Percentiles rank a stretch among this genome's conserved stretches.
Evolutionary conservation across 2,329 filamentous ascomycete species (phyloP).

Genomic region (Hymenoscyphus repandus): DNA sequence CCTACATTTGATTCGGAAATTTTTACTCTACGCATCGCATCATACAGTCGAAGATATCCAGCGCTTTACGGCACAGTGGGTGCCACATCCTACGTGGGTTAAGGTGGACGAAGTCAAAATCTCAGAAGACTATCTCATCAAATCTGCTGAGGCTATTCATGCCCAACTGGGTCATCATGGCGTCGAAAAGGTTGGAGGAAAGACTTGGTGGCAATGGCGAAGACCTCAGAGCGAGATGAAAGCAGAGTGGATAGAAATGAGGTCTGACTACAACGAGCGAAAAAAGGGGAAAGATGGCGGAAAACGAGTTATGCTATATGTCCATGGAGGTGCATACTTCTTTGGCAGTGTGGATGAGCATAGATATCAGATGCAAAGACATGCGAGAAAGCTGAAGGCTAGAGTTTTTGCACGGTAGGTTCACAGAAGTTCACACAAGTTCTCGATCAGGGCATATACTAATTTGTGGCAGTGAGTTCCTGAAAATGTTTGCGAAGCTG

Average conservation of each 20-base stretch:
- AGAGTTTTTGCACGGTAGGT: conserved; percentile 70
- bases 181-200: conserved; percentile 70
- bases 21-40: conserved; percentile 77
- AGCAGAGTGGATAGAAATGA: conserved; percentile 97
- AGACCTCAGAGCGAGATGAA: conserved; percentile 59
- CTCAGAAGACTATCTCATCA: conserved; percentile 54
- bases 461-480: conserved; percentile 7
- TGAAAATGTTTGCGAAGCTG: not conserved
- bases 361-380: conserved; percentile 95
- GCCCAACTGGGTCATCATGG: conserved; percentile 75
- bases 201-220: conserved; percentile 87
- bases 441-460: conserved; percentile 4
- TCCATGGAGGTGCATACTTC: conserved; percentile 92
- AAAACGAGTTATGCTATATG: conserved; percentile 82
- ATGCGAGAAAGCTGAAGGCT: conserved; percentile 89
- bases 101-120: conserved; percentile 67
- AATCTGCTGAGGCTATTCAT: conserved; percentile 62
- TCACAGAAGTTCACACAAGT: conserved; percentile 13
- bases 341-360: conserved; percentile 96
- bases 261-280: conserved; percentile 68
- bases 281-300: conserved; percentile 54
- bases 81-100: conserved; percentile 85
- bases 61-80: conserved; percentile 85
- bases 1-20: conserved; percentile 78
- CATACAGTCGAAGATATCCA: conserved; percentile 93